These are phyloP conservation scores for Clitopilus passeckerianus DNA, from an alignment of 768 basidiomycete genomes.

Conservation along the genomic window DNA sequence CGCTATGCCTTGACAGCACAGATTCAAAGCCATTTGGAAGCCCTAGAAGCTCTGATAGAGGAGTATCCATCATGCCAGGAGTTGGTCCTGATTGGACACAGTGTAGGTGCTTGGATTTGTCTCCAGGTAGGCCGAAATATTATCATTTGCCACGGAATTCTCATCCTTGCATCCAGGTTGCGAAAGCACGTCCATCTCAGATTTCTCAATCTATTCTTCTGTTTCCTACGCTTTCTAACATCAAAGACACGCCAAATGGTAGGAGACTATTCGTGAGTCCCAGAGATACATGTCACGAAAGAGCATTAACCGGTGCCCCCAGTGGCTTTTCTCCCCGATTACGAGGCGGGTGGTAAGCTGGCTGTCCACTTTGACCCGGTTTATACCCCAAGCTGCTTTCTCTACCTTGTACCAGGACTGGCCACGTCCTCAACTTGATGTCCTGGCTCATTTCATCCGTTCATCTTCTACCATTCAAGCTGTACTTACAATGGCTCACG, in stretches of 20 bases:
- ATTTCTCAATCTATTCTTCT: conserved; percentile 51
- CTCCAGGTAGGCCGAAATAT: conserved; percentile 39
- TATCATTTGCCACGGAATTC: neutral
- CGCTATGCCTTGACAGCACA: conserved; percentile 39
- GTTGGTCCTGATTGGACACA: conserved; percentile 57
- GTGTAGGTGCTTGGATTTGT: conserved; percentile 68
- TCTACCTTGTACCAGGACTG: conserved; percentile 41
- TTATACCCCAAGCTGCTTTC: conserved; percentile 34
- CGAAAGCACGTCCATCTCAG: conserved; percentile 37
- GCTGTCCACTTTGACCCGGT: conserved; percentile 38
- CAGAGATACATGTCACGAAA: no score
- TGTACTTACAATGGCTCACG: conserved; percentile 54
- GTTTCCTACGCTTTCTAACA: conserved; percentile 66
- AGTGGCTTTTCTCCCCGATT: conserved; percentile 49
- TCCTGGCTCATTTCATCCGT: conserved; percentile 43
- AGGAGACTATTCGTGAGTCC: conserved; percentile 47
- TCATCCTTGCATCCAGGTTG: conserved; percentile 27
- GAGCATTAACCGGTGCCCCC: neutral
- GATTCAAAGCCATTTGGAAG: conserved; percentile 49
- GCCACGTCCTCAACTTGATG: conserved; percentile 40
- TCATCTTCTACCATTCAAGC: conserved; percentile 50
- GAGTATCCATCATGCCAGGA: conserved; percentile 26
- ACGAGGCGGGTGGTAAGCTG: conserved; percentile 33
- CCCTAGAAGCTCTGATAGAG: conserved; percentile 38
- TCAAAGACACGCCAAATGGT: conserved; percentile 64